Evolutionary conservation across 495 filamentous ascomycete genomes (phyloP).

Genomic region (Podospora australis): DNA sequence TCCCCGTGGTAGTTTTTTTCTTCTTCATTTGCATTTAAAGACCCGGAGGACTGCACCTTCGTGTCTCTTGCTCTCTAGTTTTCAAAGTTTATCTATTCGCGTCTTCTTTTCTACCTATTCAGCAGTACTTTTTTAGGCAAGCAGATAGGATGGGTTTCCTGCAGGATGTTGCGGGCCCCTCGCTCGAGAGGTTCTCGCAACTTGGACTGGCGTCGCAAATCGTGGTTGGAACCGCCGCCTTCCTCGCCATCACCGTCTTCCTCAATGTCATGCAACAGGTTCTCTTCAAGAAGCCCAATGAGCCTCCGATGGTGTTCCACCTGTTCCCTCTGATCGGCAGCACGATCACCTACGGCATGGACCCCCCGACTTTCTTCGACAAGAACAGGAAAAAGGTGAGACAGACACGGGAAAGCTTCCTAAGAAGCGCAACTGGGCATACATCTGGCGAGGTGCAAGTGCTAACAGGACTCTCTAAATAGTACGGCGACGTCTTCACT

Average conservation of each 20-base stretch:
- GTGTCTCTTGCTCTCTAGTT: background rate
- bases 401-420: background rate
- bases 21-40: background rate
- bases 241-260: constrained; percentile 50
- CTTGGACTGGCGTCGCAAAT: constrained; percentile 43
- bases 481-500: constrained; percentile 54
- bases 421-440: background rate
- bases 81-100: background rate
- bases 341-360: constrained; percentile 75
- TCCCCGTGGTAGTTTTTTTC: too few relatives aligned
- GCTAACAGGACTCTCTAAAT: constrained; percentile 6
- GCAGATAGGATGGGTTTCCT: constrained; percentile 44
- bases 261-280: constrained; percentile 64
- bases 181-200: constrained; percentile 36
- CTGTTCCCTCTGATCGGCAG: constrained; percentile 76
- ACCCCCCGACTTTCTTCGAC: constrained; percentile 73
- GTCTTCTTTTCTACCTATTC: background rate
- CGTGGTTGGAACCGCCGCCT: constrained; percentile 32
- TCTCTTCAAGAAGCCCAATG: constrained; percentile 62
- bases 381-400: constrained; percentile 62
- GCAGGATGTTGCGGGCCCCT: constrained; percentile 39
- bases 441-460: background rate
- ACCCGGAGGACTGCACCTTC: constrained; percentile 1
- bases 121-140: background rate
- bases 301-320: constrained; percentile 78